Percentiles rank a stretch among this genome's conserved stretches.
Evolutionary conservation across 306 rosid genomes (phyloP).

Genomic region (Dicorynia guianensis): DNA sequence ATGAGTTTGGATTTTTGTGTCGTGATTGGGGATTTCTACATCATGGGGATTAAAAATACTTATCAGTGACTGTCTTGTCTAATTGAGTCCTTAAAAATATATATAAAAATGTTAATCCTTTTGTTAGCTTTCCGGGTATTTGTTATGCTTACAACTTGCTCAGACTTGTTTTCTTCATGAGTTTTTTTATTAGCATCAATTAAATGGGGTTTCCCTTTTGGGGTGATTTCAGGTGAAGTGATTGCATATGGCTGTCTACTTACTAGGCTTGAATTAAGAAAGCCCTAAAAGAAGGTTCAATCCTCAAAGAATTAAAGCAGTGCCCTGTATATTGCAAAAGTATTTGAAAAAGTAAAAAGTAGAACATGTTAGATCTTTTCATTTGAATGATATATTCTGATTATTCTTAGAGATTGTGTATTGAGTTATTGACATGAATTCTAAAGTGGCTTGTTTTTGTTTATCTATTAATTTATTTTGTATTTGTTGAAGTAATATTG

Average conservation of each 20-base stretch:
- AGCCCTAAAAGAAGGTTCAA: not conserved
- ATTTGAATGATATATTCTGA: constrained; percentile 3
- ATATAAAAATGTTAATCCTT: no score
- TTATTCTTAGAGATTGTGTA: constrained; percentile 14
- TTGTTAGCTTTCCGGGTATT: no score
- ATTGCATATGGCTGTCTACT: constrained; percentile 12
- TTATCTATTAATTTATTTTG: constrained; percentile 1
- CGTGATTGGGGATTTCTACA: not conserved
- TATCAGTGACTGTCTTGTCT: no score
- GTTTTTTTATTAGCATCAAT: not conserved
- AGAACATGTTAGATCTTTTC: not conserved
- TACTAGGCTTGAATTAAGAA: not conserved
- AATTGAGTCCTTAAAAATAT: no score
- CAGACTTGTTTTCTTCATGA: no score
- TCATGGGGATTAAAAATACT: no score
- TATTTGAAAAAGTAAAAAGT: not conserved
- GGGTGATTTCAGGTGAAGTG: not conserved
- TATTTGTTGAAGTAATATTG: constrained; percentile 11
- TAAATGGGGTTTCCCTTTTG: not conserved
- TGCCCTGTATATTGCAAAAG: constrained; percentile 5
- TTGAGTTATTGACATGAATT: not conserved
- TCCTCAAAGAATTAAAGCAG: not conserved
- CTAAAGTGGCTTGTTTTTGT: not conserved
- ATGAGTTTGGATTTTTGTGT: not conserved
- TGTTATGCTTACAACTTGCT: no score